These are phyloP conservation scores for Neoascochyta sp. DNA, from an alignment of 2,329 filamentous ascomycete genomes.

Conservation along the genomic window DNA sequence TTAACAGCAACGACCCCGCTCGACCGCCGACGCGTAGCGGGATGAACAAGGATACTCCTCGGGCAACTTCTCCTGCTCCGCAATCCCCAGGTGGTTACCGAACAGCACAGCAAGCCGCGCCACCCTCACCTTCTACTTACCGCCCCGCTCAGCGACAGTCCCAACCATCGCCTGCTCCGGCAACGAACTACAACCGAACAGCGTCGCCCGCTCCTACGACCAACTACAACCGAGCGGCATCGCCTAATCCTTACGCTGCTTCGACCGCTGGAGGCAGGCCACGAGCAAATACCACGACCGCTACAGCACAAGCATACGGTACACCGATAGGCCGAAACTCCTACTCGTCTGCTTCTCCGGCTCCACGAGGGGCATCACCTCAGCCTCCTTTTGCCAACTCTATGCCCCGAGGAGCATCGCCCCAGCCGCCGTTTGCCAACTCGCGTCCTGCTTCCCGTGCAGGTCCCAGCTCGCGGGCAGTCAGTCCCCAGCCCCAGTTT, in stretches of 20 bases:
- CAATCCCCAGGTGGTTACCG: slow-evolving; percentile 39
- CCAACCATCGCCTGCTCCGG: slow-evolving; percentile 13
- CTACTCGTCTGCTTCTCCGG: slow-evolving; percentile 37
- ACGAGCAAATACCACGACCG: slow-evolving; percentile 39
- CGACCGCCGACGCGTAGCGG: slow-evolving; percentile 58
- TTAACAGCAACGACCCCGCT: slow-evolving; percentile 50
- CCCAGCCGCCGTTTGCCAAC: slow-evolving; percentile 38
- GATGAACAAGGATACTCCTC: slow-evolving; percentile 41
- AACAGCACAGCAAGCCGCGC: slow-evolving; percentile 12
- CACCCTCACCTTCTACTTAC: slow-evolving; percentile 8
- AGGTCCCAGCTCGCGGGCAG: slow-evolving; percentile 40
- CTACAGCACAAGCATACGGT: slow-evolving; percentile 32
- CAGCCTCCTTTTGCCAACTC: slow-evolving; percentile 36
- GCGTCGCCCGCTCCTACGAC: slow-evolving; percentile 6
- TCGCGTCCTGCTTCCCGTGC: slow-evolving; percentile 32
- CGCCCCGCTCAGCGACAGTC: slow-evolving; percentile 8
- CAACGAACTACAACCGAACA: slow-evolving; percentile 11
- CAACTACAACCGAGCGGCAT: slow-evolving; percentile 28
- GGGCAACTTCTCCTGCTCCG: slow-evolving; percentile 64
- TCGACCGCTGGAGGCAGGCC: slow-evolving; percentile 30
- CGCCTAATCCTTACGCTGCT: slow-evolving; percentile 61
- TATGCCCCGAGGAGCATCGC: slow-evolving; percentile 42
- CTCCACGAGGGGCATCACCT: slow-evolving; percentile 41
- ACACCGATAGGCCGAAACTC: slow-evolving; percentile 31
- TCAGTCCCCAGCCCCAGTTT: slow-evolving; percentile 54